Conservation (phyloP, 1,139 yeast species). For the Protomyces gravidus region DNA sequence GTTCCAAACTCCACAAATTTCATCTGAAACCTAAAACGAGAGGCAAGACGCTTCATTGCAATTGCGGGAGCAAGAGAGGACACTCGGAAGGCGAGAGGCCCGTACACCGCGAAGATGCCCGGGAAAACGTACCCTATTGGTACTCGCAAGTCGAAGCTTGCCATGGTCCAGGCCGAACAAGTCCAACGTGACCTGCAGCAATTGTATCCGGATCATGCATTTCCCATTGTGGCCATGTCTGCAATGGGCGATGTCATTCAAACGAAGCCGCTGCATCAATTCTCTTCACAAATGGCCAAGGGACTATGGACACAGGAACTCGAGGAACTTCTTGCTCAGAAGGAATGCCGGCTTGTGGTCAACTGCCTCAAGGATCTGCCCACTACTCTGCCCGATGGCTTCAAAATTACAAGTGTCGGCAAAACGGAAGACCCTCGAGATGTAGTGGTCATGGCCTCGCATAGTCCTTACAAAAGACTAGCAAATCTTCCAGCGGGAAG, state of each 20-base stretch:
- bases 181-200: constrained; percentile 59
- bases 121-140: constrained; percentile 48
- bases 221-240: constrained; percentile 70
- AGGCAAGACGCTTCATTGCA: too few species aligned
- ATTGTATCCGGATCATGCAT: constrained; percentile 58
- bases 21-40: too few species aligned
- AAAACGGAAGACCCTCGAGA: constrained; percentile 68
- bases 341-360: constrained; percentile 78
- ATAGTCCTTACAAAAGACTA: constrained; percentile 59
- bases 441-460: constrained; percentile 75
- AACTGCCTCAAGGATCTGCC: constrained; percentile 96
- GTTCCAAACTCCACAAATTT: too few species aligned
- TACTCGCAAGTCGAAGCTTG: constrained; percentile 81
- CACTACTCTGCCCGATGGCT: constrained; percentile 81
- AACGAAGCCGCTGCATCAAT: constrained; percentile 79
- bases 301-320: constrained; percentile 94
- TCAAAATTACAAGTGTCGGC: constrained; percentile 80
- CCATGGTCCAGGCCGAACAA: constrained; percentile 77
- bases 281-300: constrained; percentile 67
- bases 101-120: too few species aligned
- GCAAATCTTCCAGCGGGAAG: constrained; percentile 78
- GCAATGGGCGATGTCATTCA: constrained; percentile 89
- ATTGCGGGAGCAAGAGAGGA: too few species aligned
- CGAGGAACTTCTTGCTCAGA: constrained; percentile 68
- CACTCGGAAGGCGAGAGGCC: too few species aligned